phyloP scores from a whole-genome alignment of 495 filamentous ascomycete genomes.

The Cenococcum geophilum region DNA sequence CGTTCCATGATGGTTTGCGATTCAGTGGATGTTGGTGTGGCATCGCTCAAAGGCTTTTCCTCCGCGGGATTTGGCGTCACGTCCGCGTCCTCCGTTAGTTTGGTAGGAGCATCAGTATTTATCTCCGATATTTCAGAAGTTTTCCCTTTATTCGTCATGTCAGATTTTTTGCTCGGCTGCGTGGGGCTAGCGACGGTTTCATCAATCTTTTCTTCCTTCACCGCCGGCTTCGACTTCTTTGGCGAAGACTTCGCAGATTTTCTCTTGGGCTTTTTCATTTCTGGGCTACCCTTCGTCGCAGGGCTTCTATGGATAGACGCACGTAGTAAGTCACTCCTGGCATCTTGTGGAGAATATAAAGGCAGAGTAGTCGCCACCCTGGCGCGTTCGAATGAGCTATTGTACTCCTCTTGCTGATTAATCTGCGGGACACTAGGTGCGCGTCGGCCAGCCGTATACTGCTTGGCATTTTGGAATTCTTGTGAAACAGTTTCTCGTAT shows the following conservation, averaged over 20 bases:
- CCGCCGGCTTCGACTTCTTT: conserved; percentile 1
- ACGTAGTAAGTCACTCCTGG: conserved; percentile 2
- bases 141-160: neutral
- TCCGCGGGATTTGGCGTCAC: too few relatives aligned
- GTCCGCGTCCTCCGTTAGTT: too few relatives aligned
- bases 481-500: too few relatives aligned
- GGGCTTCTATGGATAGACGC: neutral
- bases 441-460: too few relatives aligned
- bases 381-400: neutral
- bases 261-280: neutral
- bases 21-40: too few relatives aligned
- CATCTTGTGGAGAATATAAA: conserved; percentile 9
- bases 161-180: neutral
- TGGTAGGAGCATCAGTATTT: too few relatives aligned
- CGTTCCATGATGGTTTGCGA: too few relatives aligned
- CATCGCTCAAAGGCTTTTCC: too few relatives aligned
- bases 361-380: neutral
- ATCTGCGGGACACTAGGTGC: too few relatives aligned
- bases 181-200: neutral
- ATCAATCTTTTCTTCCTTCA: neutral
- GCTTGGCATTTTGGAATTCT: too few relatives aligned
- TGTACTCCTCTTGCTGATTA: neutral
- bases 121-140: too few relatives aligned
- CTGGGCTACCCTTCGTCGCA: neutral
- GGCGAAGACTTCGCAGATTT: neutral